These are phyloP conservation scores for Eragrostis curvula DNA, from an alignment of 176 grass and related monocot genomes.

Conservation along the genomic window DNA sequence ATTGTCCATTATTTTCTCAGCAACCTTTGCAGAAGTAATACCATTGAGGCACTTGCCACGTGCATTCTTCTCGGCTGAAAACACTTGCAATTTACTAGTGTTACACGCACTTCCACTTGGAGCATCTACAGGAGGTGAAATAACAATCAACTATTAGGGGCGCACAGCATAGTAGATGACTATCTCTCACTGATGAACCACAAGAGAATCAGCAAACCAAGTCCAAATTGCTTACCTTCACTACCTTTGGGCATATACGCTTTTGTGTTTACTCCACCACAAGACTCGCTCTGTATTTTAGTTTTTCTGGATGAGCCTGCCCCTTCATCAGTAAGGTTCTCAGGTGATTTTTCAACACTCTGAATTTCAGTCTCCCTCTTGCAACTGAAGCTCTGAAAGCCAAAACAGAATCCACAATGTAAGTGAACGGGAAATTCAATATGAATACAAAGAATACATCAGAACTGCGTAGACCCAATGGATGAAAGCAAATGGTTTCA, in stretches of 20 bases:
- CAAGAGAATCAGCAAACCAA: constrained; percentile 18
- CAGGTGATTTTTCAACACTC: constrained; percentile 60
- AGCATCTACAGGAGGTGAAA: constrained; percentile 55
- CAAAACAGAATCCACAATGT: background rate
- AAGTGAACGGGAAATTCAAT: constrained; percentile 17
- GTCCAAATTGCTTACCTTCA: constrained; percentile 42
- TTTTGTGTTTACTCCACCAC: constrained; percentile 42
- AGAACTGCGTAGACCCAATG: constrained; percentile 22
- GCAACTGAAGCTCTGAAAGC: constrained; percentile 70
- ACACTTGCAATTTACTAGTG: constrained; percentile 20
- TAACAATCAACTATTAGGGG: constrained; percentile 18
- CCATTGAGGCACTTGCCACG: constrained; percentile 44
- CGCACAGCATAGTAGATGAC: constrained; percentile 10
- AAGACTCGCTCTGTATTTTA: constrained; percentile 44
- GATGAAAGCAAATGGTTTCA: constrained; percentile 24
- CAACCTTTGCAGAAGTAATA: constrained; percentile 47
- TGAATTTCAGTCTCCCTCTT: constrained; percentile 76
- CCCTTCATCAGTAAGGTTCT: constrained; percentile 47
- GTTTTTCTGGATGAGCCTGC: constrained; percentile 53
- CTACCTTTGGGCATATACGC: constrained; percentile 33
- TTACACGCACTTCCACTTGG: constrained; percentile 37
- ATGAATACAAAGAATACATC: constrained; percentile 29
- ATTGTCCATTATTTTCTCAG: constrained; percentile 45
- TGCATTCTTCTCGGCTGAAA: constrained; percentile 42
- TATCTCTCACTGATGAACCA: background rate